Evolutionary conservation across 805 yeast species (phyloP), one percentile per base, ranked within the genome.

Genomic region (Suhomyces kilbournensis): DNA sequence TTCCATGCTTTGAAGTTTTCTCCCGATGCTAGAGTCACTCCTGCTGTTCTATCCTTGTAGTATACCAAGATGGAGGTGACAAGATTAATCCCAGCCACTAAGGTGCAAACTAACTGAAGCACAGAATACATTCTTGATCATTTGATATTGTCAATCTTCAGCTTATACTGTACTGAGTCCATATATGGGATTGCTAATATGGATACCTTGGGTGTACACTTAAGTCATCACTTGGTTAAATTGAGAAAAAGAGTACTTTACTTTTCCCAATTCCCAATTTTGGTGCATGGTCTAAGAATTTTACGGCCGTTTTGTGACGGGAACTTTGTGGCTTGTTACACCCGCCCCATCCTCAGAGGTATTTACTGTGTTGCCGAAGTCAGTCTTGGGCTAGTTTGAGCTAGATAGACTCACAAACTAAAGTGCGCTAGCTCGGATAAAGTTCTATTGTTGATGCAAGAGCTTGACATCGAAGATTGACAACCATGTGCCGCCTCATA

Each of bases 1-100:
- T 51, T 60, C 44, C 61, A 56, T 9, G 62, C 61, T 38, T 51
- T 45, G 53, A 44, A 60, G 47, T 58, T 53, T 19, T 52, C 50
- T n/a, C 66, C 66, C 3, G 63, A 52, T 17, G 56, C 52, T n/a
- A 53, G 42, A 0, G 64, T 49, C 9, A 57, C 39, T 3, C 64
- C 64, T 4, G 40, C 46, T 7, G 42, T 40, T 7, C 30, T 38
- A 10, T 62, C 64, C 17, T 54, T 46, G 34, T 40, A 39, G 50
- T 60, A 61, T 28, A 60, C 54, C 26, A 61, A 43, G 6, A 57
- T 35, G 23, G 64, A 57, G 5, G 64, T 53, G 35, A 49, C 9
- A 9, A 62, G 43, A 40, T 62, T 62, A 44, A 60, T 46, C 23
- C 53, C 48, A 14, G 66, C 58, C 44, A 61, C 53, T 22, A 62